phyloP scores from a whole-genome alignment of 2,329 filamentous ascomycete genomes.

The Xylaria sp. region DNA sequence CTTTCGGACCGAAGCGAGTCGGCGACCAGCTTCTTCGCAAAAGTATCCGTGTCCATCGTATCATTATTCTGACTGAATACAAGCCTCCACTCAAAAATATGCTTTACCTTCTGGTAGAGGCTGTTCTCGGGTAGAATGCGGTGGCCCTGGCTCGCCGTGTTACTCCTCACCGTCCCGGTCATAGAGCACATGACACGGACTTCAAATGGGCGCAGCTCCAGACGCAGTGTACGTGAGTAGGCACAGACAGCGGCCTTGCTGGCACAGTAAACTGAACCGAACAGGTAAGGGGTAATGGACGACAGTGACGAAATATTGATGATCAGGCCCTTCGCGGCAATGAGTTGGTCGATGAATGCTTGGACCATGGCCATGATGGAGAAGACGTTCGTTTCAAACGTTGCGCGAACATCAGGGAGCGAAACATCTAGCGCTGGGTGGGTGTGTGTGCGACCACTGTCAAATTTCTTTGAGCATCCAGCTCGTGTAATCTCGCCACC shows the following conservation, averaged over 20 bases:
- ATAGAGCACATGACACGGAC: conserved; percentile 68
- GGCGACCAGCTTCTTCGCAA: conserved; percentile 55
- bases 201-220: conserved; percentile 63
- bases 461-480: conserved; percentile 24
- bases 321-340: conserved; percentile 61
- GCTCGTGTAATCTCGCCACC: not conserved
- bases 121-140: conserved; percentile 57
- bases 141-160: conserved; percentile 57
- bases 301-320: conserved; percentile 66
- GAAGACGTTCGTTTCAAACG: conserved; percentile 68
- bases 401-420: conserved; percentile 61
- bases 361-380: conserved; percentile 66
- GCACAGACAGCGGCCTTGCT: conserved; percentile 64
- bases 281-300: conserved; percentile 62
- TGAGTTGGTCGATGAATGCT: conserved; percentile 60
- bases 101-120: conserved; percentile 58
- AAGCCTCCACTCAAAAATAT: conserved; percentile 58
- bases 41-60: conserved; percentile 57
- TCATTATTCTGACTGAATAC: conserved; percentile 60
- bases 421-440: conserved; percentile 63
- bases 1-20: conserved; percentile 53
- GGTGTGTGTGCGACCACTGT: conserved; percentile 61
- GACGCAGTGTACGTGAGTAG: conserved; percentile 63
- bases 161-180: conserved; percentile 63
- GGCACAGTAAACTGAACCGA: conserved; percentile 64